Percentiles rank a stretch among this genome's conserved stretches.
These are phyloP conservation scores for Nicotiana noctiflora DNA, from an alignment of 257 asterid species.

Conservation along the genomic window DNA sequence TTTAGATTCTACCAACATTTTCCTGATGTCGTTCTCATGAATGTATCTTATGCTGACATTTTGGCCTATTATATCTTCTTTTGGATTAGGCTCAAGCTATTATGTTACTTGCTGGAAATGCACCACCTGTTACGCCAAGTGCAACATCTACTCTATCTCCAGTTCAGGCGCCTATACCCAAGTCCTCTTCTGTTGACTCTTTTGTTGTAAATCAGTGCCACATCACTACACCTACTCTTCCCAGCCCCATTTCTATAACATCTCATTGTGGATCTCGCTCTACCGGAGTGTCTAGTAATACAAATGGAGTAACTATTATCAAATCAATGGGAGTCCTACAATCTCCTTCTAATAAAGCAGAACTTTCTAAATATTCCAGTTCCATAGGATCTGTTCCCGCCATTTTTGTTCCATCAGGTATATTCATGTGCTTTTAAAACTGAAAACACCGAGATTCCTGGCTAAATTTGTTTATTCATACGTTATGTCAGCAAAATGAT, in stretches of 20 bases:
- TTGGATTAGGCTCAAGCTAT: slow-evolving; percentile 80
- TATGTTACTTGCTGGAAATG: slow-evolving; percentile 87
- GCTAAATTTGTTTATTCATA: not conserved
- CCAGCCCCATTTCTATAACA: slow-evolving; percentile 34
- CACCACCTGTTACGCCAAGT: slow-evolving; percentile 31
- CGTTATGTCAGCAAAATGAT: not conserved
- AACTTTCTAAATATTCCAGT: slow-evolving; percentile 30
- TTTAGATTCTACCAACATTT: not conserved
- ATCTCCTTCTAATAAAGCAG: slow-evolving; percentile 29
- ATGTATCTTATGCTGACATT: not conserved
- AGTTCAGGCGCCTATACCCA: slow-evolving; percentile 30
- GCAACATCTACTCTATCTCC: slow-evolving; percentile 36
- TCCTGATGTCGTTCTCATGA: not conserved
- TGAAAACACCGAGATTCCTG: not conserved
- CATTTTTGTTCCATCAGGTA: slow-evolving; percentile 46
- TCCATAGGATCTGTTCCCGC: slow-evolving; percentile 35
- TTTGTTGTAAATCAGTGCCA: slow-evolving; percentile 31
- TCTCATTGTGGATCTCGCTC: slow-evolving; percentile 26
- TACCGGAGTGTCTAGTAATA: slow-evolving; percentile 20
- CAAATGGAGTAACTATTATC: slow-evolving; percentile 16
- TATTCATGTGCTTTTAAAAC: not conserved
- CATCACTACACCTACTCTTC: slow-evolving; percentile 22
- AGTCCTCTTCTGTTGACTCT: slow-evolving; percentile 36
- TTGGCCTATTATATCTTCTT: not conserved
- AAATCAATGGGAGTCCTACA: slow-evolving; percentile 26